These are phyloP conservation scores for Kurtzmaniella quercitrusa DNA, from an alignment of 1,139 yeast genomes.

Conservation along the genomic window DNA sequence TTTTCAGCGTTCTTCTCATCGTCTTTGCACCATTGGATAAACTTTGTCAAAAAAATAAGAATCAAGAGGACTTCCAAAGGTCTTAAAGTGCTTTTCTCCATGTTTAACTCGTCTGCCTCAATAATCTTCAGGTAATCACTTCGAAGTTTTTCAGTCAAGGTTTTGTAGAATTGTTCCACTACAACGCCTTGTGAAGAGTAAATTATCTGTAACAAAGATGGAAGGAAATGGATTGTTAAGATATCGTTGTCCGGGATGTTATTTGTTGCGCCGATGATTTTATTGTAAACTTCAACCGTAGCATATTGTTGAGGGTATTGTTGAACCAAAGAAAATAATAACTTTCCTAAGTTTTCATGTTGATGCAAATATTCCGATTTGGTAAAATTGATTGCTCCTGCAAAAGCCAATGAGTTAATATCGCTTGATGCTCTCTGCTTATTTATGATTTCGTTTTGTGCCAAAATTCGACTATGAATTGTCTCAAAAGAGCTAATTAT, in stretches of 20 bases:
- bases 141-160: constrained; percentile 16
- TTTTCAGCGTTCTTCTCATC: constrained; percentile 46
- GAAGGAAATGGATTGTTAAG: constrained; percentile 60
- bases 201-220: constrained; percentile 50
- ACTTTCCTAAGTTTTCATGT: constrained; percentile 71
- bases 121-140: constrained; percentile 22
- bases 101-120: constrained; percentile 36
- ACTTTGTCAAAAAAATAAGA: constrained; percentile 58
- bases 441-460: constrained; percentile 60
- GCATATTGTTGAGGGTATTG: constrained; percentile 31
- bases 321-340: constrained; percentile 49
- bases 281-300: constrained; percentile 29
- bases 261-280: constrained; percentile 26
- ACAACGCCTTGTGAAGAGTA: constrained; percentile 23
- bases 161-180: constrained; percentile 27
- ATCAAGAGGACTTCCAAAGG: constrained; percentile 47
- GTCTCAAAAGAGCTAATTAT: constrained; percentile 51
- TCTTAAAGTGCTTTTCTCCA: constrained; percentile 49
- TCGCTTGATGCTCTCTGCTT: constrained; percentile 51
- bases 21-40: constrained; percentile 69
- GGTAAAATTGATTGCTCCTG: constrained; percentile 53
- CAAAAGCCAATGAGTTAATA: constrained; percentile 43
- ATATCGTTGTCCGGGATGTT: constrained; percentile 51
- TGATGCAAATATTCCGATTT: constrained; percentile 59
- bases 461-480: constrained; percentile 52